Conservation (phyloP, 768 basidiomycete species). For the Boletus vinaceobasis region DNA sequence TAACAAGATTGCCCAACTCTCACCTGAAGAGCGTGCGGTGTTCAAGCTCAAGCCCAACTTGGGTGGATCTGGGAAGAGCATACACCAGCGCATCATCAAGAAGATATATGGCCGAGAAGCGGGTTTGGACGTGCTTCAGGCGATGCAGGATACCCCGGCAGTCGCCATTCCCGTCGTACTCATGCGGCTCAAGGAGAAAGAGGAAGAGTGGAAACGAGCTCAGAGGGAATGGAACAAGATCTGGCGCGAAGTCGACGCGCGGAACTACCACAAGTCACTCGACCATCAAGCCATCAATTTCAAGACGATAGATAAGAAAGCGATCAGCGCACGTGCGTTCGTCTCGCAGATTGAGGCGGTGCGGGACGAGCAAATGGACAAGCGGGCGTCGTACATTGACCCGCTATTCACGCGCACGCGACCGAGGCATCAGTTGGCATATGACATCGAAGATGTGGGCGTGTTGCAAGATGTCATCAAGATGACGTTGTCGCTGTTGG, state of each 20-base stretch:
- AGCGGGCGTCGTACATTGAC: slow-evolving; percentile 58
- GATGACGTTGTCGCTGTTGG: slow-evolving; percentile 85
- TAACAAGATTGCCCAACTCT: slow-evolving; percentile 79
- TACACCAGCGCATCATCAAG: slow-evolving; percentile 91
- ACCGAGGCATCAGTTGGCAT: slow-evolving; percentile 77
- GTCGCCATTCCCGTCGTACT: slow-evolving; percentile 89
- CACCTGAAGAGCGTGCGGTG: slow-evolving; percentile 67
- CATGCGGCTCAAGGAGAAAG: slow-evolving; percentile 87
- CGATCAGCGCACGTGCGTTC: slow-evolving; percentile 69
- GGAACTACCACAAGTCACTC: slow-evolving; percentile 90
- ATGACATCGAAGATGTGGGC: slow-evolving; percentile 64
- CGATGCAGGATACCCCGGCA: slow-evolving; percentile 90
- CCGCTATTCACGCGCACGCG: slow-evolving; percentile 56
- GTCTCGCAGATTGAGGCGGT: slow-evolving; percentile 83
- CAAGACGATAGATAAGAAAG: slow-evolving; percentile 88
- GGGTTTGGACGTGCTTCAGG: slow-evolving; percentile 75
- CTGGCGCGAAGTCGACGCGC: slow-evolving; percentile 94
- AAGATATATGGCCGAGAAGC: slow-evolving; percentile 93
- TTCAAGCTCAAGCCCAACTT: slow-evolving; percentile 91
- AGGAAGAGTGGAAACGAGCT: slow-evolving; percentile 97
- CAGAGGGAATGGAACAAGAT: slow-evolving; percentile 99
- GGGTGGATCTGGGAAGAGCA: slow-evolving; percentile 77
- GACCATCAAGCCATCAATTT: slow-evolving; percentile 92
- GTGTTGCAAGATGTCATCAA: slow-evolving; percentile 87
- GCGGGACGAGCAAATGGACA: slow-evolving; percentile 76